Percentiles rank a stretch among this genome's conserved stretches.
These are phyloP conservation scores for Cryptococcus amylolentus DNA, from an alignment of 1,284 basidiomycete species.

Conservation along the genomic window DNA sequence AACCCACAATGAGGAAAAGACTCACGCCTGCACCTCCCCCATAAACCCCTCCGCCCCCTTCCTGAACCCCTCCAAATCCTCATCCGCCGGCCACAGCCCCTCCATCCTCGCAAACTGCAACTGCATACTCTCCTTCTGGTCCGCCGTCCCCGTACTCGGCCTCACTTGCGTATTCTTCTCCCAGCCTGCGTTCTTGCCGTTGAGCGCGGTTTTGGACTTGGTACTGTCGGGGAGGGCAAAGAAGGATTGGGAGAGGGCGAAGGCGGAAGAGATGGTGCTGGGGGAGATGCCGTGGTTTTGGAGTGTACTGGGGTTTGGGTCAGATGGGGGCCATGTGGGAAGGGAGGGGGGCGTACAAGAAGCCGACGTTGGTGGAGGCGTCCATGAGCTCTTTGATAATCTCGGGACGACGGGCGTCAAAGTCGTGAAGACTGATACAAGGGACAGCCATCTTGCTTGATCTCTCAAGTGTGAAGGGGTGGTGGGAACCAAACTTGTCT, in stretches of 20 bases:
- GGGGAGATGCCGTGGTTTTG: constrained; percentile 24
- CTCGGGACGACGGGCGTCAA: constrained; percentile 25
- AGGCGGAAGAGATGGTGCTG: constrained; percentile 19
- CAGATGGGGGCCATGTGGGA: neutral
- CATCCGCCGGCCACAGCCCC: constrained; percentile 29
- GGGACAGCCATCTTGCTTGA: constrained; percentile 23
- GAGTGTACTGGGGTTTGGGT: constrained; percentile 12
- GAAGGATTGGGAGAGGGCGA: constrained; percentile 19
- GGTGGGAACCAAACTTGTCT: too few species aligned
- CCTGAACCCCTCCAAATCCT: constrained; percentile 20
- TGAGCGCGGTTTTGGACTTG: constrained; percentile 20
- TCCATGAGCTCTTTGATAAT: constrained; percentile 30
- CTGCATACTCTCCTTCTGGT: constrained; percentile 28
- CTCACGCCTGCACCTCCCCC: constrained; percentile 26
- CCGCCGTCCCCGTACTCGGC: constrained; percentile 26
- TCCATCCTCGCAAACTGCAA: constrained; percentile 37
- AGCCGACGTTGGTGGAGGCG: constrained; percentile 32
- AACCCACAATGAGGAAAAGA: neutral
- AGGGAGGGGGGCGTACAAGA: constrained; percentile 19
- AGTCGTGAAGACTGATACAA: constrained; percentile 34
- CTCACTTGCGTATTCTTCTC: constrained; percentile 26
- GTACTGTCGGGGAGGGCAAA: constrained; percentile 21
- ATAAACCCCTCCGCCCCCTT: constrained; percentile 24
- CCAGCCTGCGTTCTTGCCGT: constrained; percentile 31
- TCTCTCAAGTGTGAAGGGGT: too few species aligned